Percentiles rank a stretch among this genome's conserved stretches.
These are phyloP conservation scores for Neoboletus magnificus DNA, from an alignment of 768 basidiomycete genomes.

Conservation along the genomic window DNA sequence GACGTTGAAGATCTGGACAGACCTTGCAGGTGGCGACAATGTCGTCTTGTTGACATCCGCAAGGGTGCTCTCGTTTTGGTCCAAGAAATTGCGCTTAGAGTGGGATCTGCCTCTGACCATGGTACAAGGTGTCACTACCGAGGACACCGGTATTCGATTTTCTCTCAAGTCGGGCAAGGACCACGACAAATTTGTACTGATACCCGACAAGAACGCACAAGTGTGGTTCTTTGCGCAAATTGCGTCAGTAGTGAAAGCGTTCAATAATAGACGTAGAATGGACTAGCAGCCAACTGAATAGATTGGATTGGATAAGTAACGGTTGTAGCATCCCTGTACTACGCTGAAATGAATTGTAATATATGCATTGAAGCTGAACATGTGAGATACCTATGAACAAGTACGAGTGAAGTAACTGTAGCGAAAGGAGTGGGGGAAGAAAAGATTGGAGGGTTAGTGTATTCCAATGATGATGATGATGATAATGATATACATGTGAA, in stretches of 20 bases:
- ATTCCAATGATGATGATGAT: constrained; percentile 20
- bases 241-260: constrained; percentile 70
- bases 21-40: constrained; percentile 75
- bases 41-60: constrained; percentile 76
- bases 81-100: constrained; percentile 76
- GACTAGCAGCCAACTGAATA: constrained; percentile 36
- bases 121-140: constrained; percentile 83
- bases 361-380: constrained; percentile 28
- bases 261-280: constrained; percentile 73
- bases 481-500: constrained; percentile 13
- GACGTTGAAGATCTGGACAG: constrained; percentile 35
- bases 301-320: constrained; percentile 11
- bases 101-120: constrained; percentile 92
- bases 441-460: constrained; percentile 12
- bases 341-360: constrained; percentile 17
- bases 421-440: constrained; percentile 18
- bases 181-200: constrained; percentile 71
- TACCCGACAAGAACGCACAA: constrained; percentile 71
- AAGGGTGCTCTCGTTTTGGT: constrained; percentile 79
- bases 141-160: constrained; percentile 88
- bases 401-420: constrained; percentile 21
- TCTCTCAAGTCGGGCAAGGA: constrained; percentile 75
- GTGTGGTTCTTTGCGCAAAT: constrained; percentile 81
- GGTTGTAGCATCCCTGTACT: constrained; percentile 27
- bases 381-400: constrained; percentile 19